phyloP scores from a whole-genome alignment of 495 filamentous ascomycete species.

The Penicillium alfredii region DNA sequence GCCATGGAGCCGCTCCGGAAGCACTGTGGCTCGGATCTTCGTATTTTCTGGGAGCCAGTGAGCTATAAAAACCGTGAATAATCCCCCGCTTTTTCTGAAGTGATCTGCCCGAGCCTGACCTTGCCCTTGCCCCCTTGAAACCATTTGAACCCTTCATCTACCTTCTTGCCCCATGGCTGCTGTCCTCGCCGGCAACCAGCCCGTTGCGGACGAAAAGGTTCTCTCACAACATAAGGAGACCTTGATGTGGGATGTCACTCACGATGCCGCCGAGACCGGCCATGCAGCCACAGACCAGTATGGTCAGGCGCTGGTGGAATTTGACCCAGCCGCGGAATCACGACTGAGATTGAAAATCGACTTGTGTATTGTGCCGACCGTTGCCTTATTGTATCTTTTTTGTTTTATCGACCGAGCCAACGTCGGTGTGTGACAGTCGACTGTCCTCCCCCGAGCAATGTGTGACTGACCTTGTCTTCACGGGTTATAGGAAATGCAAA shows the following conservation, averaged over 20 bases:
- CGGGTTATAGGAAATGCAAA: constrained; percentile 32
- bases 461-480: too few species aligned
- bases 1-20: too few species aligned
- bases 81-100: too few species aligned
- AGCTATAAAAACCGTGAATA: too few species aligned
- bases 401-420: constrained; percentile 57
- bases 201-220: constrained; percentile 22
- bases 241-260: constrained; percentile 22
- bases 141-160: too few species aligned
- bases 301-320: constrained; percentile 49
- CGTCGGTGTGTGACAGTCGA: constrained; percentile 49
- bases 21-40: too few species aligned
- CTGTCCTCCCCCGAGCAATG: too few species aligned
- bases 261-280: constrained; percentile 51
- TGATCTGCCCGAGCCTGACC: too few species aligned
- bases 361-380: constrained; percentile 41
- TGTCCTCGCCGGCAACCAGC: constrained; percentile 3
- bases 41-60: too few species aligned
- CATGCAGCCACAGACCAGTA: constrained; percentile 57
- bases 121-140: too few species aligned
- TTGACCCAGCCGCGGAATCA: constrained; percentile 55
- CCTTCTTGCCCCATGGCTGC: constrained; percentile 12
- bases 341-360: constrained; percentile 45
- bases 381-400: constrained; percentile 45
- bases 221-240: constrained; percentile 15